Conservation (phyloP, 805 yeast species). For the Tetrapisispora arboricola region DNA sequence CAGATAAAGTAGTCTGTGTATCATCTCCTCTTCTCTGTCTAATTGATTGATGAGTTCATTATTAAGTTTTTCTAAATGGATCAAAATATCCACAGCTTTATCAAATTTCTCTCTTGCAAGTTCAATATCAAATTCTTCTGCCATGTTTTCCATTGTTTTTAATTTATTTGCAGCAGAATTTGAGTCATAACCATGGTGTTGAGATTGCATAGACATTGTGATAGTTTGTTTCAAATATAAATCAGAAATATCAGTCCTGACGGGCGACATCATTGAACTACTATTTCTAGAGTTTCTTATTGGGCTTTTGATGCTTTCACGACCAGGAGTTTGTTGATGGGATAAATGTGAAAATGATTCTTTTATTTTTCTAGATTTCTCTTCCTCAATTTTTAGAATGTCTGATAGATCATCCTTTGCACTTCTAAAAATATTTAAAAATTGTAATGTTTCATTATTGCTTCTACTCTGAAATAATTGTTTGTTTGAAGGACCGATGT, state of each 20-base stretch:
- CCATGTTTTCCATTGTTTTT: slow-evolving; percentile 45
- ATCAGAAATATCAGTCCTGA: slow-evolving; percentile 13
- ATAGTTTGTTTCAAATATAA: slow-evolving; percentile 43
- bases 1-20: slow-evolving; percentile 27
- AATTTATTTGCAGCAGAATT: slow-evolving; percentile 36
- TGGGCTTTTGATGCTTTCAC: slow-evolving; percentile 23
- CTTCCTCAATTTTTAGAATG: slow-evolving; percentile 41
- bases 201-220: slow-evolving; percentile 50
- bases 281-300: slow-evolving; percentile 29
- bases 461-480: slow-evolving; percentile 19
- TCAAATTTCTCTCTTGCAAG: slow-evolving; percentile 51
- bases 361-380: slow-evolving; percentile 34
- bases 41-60: not conserved
- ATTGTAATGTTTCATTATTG: slow-evolving; percentile 27
- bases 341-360: slow-evolving; percentile 37
- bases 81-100: slow-evolving; percentile 31
- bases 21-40: slow-evolving; percentile 22
- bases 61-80: slow-evolving; percentile 26
- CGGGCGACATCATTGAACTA: slow-evolving; percentile 14
- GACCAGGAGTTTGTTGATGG: slow-evolving; percentile 26
- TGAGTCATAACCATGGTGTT: slow-evolving; percentile 43
- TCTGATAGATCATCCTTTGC: slow-evolving; percentile 54
- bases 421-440: slow-evolving; percentile 45
- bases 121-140: slow-evolving; percentile 61
- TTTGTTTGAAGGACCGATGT: slow-evolving; percentile 2